Conservation (phyloP, 352 stramenopile genomes). For the Globisporangium canariense region DNA sequence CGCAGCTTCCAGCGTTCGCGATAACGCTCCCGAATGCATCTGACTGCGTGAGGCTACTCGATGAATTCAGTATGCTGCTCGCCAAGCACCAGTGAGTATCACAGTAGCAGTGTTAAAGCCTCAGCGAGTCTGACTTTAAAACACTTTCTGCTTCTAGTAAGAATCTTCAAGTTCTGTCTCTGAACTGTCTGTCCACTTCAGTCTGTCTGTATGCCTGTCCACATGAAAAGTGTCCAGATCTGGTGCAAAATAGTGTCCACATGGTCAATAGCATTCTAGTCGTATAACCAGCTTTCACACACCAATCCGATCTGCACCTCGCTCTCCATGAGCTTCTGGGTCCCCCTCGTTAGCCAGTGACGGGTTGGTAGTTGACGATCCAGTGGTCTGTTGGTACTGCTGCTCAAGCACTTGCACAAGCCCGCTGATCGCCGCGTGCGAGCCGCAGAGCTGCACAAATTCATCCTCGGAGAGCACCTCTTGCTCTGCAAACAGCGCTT, state of each 20-base stretch:
- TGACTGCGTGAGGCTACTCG: constrained; percentile 6
- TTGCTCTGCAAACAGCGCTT: constrained; percentile 24
- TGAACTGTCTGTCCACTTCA: too few relatives aligned
- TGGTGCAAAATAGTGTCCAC: too few relatives aligned
- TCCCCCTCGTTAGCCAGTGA: neutral
- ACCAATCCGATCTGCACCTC: too few relatives aligned
- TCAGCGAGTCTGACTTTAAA: too few relatives aligned
- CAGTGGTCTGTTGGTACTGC: neutral
- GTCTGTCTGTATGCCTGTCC: too few relatives aligned
- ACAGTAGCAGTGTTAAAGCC: too few relatives aligned
- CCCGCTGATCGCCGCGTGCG: constrained; percentile 14
- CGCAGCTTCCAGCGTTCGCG: constrained; percentile 13
- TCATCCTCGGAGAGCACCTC: constrained; percentile 22
- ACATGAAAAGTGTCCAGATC: too few relatives aligned
- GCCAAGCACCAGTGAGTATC: constrained; percentile 7
- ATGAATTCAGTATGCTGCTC: constrained; percentile 6
- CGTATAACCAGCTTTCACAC: too few relatives aligned
- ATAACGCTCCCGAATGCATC: constrained; percentile 10
- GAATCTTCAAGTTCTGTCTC: too few relatives aligned
- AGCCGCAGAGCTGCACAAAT: constrained; percentile 20
- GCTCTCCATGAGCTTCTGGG: neutral
- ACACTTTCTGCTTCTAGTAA: too few relatives aligned
- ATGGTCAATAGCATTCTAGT: too few relatives aligned
- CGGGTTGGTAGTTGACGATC: neutral
- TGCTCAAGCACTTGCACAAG: constrained; percentile 11